phyloP scores from a whole-genome alignment of 179 eudicot species.

The Camellia oleifera region DNA sequence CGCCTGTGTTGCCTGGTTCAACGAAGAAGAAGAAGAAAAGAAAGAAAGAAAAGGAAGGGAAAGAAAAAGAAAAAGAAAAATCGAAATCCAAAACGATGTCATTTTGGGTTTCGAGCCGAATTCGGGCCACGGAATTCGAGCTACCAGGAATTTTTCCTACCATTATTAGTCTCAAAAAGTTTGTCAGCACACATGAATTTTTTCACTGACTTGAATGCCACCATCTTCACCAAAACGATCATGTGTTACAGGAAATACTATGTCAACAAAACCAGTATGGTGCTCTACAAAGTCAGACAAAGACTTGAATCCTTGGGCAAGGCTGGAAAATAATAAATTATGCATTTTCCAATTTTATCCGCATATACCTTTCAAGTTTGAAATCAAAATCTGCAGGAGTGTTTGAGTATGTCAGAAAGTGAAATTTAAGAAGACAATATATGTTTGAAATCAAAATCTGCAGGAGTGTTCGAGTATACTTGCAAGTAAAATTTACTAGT shows the following conservation, averaged over 20 bases:
- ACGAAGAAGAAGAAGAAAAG: no score
- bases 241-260: conserved; percentile 87
- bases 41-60: no score
- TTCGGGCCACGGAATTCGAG: no score
- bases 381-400: no score
- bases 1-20: no score
- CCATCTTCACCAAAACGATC: conserved; percentile 96
- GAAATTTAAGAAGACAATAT: no score
- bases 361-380: conserved; percentile 47
- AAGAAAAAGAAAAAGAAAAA: no score
- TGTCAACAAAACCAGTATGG: conserved; percentile 68
- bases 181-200: not conserved
- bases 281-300: conserved; percentile 68
- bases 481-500: conserved; percentile 19
- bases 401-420: no score
- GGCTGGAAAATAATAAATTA: conserved; percentile 41
- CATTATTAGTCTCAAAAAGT: not conserved
- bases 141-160: not conserved
- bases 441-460: conserved; percentile 82
- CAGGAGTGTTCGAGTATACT: conserved; percentile 89
- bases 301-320: conserved; percentile 71
- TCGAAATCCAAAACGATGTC: no score
- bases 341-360: not conserved
- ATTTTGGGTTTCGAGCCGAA: no score
- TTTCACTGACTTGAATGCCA: conserved; percentile 57